Evolutionary conservation across 441 rosid genomes (phyloP), one percentile per base, ranked within the genome.

Genomic region (Populus hybrid): DNA sequence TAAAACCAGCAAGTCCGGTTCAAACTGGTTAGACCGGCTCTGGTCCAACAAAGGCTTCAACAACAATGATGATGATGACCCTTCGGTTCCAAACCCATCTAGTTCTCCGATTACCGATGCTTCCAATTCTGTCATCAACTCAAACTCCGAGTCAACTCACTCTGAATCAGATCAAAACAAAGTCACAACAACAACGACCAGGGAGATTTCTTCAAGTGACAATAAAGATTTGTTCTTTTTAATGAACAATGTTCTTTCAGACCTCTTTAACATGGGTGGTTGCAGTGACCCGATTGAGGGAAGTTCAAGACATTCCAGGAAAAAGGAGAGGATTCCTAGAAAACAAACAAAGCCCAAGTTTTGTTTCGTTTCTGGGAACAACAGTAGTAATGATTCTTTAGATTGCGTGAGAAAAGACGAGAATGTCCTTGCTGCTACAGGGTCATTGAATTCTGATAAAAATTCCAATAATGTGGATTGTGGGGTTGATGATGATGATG

Each of bases 1-100:
- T 63, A 26, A 63, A 23, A 63, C 66, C 66, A 63, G 66, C 66
- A 63, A 63, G 88, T 86, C 93, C 80, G 79, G 83, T 64, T 87
- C 95, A 18, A 88, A 83, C 81, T 95, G 99, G 98, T 89, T 95
- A 70, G 92, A 90, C 81, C 96, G 99, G 16, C 94, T 95, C 74
- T 92, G 99, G 30, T 82, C 95, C 65, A 87, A 73, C 86, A 92
- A 85, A 83, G 99, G 99, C 83, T 80, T 95, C 72, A 63, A 88
- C 98, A 10, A 64, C 84, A 54, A 86, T 80, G 8, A 8, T 1
- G 1, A 35, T 65, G 93, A 89, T 38, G 80, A 88, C 82, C 83
- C 84, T 18, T 63, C 69, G 4, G 73, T 24, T 68, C 73, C 70
- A 2, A 42, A 42, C 69, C 66, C 84, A 12, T 75, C 68, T 70